phyloP scores from a whole-genome alignment of 257 asterid genomes.

The Phtheirospermum japonicum region DNA sequence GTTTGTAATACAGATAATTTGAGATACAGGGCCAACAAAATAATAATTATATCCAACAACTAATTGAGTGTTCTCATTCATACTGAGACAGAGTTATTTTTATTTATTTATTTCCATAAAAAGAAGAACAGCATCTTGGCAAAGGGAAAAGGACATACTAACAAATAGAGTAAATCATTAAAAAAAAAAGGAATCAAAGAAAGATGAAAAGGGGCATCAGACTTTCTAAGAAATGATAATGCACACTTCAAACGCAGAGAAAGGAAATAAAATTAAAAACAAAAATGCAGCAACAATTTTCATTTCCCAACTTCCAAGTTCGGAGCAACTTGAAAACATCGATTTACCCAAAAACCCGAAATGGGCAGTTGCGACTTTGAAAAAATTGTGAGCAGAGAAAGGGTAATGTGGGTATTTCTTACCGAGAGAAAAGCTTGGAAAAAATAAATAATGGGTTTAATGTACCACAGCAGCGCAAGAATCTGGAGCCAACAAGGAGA shows the following conservation, averaged over 20 bases:
- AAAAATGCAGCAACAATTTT: no score
- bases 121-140: background rate
- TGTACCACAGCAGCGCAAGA: background rate
- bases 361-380: no score
- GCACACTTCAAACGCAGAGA: no score
- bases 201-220: no score
- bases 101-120: background rate
- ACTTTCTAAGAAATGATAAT: no score
- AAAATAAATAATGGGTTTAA: background rate
- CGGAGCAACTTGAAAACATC: no score
- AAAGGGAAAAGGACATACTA: background rate
- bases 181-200: background rate
- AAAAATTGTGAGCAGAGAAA: background rate
- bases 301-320: no score
- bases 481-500: background rate
- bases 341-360: no score
- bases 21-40: background rate
- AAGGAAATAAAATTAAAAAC: no score
- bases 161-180: background rate
- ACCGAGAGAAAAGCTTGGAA: background rate
- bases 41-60: background rate
- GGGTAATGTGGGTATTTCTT: background rate
- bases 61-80: background rate
- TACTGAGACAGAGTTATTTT: no score
- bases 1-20: background rate